Conservation (phyloP, 2,329 filamentous ascomycete genomes). For the Monilinia aucupariae region DNA sequence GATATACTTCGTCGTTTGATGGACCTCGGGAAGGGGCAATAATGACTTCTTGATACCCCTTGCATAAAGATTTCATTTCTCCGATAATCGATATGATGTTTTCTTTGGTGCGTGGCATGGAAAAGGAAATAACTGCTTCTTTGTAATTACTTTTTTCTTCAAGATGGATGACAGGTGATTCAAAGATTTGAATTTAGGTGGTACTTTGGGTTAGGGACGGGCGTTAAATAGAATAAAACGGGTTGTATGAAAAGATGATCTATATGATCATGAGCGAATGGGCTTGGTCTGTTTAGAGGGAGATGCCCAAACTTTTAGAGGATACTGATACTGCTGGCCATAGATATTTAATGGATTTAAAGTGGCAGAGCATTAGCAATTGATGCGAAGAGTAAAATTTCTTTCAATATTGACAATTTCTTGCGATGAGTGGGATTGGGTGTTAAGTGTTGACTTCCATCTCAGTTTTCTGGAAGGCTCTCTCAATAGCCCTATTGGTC, state of each 20-base stretch:
- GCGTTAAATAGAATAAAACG: conserved; percentile 9
- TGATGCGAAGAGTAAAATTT: not conserved
- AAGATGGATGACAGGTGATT: not conserved
- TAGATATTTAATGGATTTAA: not conserved
- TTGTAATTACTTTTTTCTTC: conserved; percentile 4
- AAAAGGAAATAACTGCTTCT: not conserved
- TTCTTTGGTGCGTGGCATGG: conserved; percentile 3
- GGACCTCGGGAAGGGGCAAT: not conserved
- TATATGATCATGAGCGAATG: conserved; percentile 6
- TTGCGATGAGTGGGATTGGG: too few species aligned
- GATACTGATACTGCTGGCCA: not conserved
- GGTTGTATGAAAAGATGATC: not conserved
- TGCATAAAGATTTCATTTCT: conserved; percentile 9
- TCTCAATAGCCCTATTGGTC: too few species aligned
- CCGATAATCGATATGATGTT: conserved; percentile 1
- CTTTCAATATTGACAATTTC: not conserved
- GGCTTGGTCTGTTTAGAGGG: not conserved
- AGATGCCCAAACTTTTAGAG: not conserved
- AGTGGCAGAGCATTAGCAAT: conserved; percentile 2
- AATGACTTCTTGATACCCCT: conserved; percentile 4
- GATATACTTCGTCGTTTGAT: not conserved
- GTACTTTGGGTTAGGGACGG: conserved; percentile 4
- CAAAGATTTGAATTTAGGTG: conserved; percentile 1
- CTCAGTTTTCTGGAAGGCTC: too few species aligned
- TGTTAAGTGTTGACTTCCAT: too few species aligned